Base-by-base conservation (phyloP, 2,329 filamentous ascomycete genomes). In the Gaeumannomyces sp. region DNA sequence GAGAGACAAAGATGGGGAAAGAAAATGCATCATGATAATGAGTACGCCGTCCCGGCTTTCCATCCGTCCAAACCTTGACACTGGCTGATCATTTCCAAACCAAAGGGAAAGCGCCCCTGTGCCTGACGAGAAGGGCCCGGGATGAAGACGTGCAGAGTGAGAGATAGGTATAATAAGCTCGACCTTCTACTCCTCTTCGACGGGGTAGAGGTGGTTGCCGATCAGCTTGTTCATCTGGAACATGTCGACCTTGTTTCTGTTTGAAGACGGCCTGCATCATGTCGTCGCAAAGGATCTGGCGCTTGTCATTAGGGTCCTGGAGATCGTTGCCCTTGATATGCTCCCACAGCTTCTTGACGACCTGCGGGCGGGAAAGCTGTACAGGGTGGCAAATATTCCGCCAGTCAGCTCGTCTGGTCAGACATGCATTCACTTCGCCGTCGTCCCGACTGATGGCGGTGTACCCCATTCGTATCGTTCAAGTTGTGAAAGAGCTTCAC, bases 151-250 rank as follows among this genome's bases (percentile, higher is more conserved):
- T 1, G 45, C 45, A 53, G 45, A 13, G 10, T 59, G 11, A 28
- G 22, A 29, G 57, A n/a, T 14, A 57, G 25, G n/a, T 13, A 56
- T 29, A 33, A 29, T 13, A 33, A 22, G 29, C 13, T 31, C 22
- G 7, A 27, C 19, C 28, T n/a, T 6, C 62, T 62, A 67, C 58
- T 70, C 87, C 75, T 95, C 92, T 64, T 94, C 92, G 61, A 91
- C 83, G 2, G 90, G 91, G 73, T 96, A 97, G 56, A 98, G 82
- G 73, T 98, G 94, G 74, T 90, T 89, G 68, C 91, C 92, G 14
- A 98, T 86, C 22, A 97, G 86, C 81, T 97, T 97, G 81, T 97
- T 98, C 94, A 99, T 98, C 70, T 92, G 93, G 77, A 99, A 99
- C 95, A 99, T 99, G 77, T 98, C 92, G 62, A 99, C 90, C 72